Evolutionary conservation across 345 rosid species (phyloP), one percentile per base, ranked within the genome.

Genomic region (Isatis tinctoria): DNA sequence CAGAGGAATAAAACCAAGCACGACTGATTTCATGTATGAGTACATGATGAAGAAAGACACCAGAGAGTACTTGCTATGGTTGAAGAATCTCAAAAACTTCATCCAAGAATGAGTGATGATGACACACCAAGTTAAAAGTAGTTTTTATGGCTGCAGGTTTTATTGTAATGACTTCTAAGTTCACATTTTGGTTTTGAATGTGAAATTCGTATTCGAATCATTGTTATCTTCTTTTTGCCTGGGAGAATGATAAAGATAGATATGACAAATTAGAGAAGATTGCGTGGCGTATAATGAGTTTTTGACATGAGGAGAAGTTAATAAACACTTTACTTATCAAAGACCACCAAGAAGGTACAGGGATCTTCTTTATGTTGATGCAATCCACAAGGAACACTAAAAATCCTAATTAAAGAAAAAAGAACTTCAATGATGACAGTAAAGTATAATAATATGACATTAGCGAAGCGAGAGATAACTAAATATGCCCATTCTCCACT

Each of bases 21-120:
- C 83, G 0, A 85, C 92, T 8, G 86, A 86, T 72, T 87, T 85
- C 90, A 76, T 95, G 84, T 87, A 85, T 56, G 98, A 88, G 80
- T 90, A 87, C 83, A 92, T 90, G 99, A 82, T 87, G 74, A 86
- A 85, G 83, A 95, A 95, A 81, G 90, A 88, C 65, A 87, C 83
- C 60, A 77, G 83, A 10, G 98, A 90, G 73, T 90, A 82, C 69
- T 6, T 86, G 45, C 64, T 69, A 8, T 90, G 97, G 97, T 79
- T 94, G 88, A 82, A 88, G 65, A 85, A 85, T 76, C 85, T 94
- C 30, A 91, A 88, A 82, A 80, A 66, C 52, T 88, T 95, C 26
- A 51, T 95, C n/a, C 83, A 84, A 75, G 89, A 78, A 5, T 88
- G 78, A 84, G 60, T 27, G 2, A 49, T 12, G 36, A 35, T 58